Percentiles rank a stretch among this genome's conserved stretches.
Conservation (phyloP, 306 rosid genomes). For the Trifolium dubium region DNA sequence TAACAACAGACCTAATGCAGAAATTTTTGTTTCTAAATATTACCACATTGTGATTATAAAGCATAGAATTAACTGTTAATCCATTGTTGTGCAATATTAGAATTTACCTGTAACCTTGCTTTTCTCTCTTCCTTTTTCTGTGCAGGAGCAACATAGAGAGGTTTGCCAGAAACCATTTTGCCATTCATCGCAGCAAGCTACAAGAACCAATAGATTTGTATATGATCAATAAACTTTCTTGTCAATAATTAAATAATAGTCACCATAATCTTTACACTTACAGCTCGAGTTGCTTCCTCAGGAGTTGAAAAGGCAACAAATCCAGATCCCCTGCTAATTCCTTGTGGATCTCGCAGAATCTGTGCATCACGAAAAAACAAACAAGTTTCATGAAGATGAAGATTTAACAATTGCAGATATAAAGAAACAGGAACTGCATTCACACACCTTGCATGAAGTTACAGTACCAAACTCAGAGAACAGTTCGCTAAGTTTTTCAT, state of each 20-base stretch:
- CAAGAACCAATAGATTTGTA: slow-evolving; percentile 21
- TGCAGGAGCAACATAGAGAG: slow-evolving; percentile 77
- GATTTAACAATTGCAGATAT: neutral
- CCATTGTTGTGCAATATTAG: neutral
- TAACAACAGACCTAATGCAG: neutral
- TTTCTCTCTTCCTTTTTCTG: slow-evolving; percentile 76
- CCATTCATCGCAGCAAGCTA: slow-evolving; percentile 72
- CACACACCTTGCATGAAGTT: slow-evolving; percentile 66
- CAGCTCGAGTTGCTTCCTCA: slow-evolving; percentile 78
- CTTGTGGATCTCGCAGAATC: slow-evolving; percentile 67
- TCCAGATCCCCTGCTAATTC: slow-evolving; percentile 72
- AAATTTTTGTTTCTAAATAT: neutral
- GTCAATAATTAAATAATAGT: neutral
- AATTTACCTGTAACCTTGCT: slow-evolving; percentile 71
- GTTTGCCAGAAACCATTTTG: slow-evolving; percentile 66
- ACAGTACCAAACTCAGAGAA: slow-evolving; percentile 61
- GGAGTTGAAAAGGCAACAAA: slow-evolving; percentile 70
- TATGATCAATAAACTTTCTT: neutral
- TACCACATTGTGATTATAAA: neutral
- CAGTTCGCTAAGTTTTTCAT: slow-evolving; percentile 67
- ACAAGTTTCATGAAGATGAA: neutral
- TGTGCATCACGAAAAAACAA: slow-evolving; percentile 12
- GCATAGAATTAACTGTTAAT: slow-evolving; percentile 10
- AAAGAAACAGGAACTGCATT: neutral
- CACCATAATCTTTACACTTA: slow-evolving; percentile 32